These are phyloP conservation scores for Gynochthodes officinalis DNA, from an alignment of 257 asterid species.

Conservation along the genomic window DNA sequence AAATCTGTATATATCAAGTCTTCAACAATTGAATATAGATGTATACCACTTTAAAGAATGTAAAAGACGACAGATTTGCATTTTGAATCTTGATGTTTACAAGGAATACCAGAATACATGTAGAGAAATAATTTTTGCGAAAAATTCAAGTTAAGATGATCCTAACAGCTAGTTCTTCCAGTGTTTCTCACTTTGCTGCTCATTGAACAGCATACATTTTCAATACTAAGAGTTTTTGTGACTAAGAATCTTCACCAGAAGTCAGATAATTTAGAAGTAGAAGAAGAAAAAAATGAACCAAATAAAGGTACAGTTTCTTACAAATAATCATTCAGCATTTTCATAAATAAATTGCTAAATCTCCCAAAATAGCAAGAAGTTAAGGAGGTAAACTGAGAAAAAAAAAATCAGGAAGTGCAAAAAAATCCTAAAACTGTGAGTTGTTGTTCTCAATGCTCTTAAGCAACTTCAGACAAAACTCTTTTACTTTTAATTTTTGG, in stretches of 20 bases:
- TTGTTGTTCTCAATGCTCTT: too few relatives aligned
- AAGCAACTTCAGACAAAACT: too few relatives aligned
- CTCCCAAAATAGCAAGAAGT: too few relatives aligned
- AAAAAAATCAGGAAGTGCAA: too few relatives aligned
- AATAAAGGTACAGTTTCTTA: background rate
- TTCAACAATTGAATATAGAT: background rate
- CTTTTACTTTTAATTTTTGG: too few relatives aligned
- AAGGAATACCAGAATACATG: background rate
- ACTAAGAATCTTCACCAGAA: background rate
- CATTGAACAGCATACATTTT: background rate
- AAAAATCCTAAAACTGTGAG: too few relatives aligned
- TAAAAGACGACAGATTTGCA: background rate
- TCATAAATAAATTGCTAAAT: too few relatives aligned
- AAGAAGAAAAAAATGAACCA: background rate
- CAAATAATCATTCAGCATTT: background rate
- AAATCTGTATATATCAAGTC: background rate
- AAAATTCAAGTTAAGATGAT: background rate
- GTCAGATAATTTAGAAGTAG: background rate
- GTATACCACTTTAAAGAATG: background rate
- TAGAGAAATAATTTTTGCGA: background rate
- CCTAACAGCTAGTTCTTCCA: background rate
- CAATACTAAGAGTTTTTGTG: background rate
- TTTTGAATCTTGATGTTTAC: background rate
- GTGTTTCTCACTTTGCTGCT: background rate
- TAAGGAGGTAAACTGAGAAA: too few relatives aligned